Evolutionary conservation across 345 rosid species (phyloP), one percentile per base, ranked within the genome.

Genomic region (Populus ilicifolia): DNA sequence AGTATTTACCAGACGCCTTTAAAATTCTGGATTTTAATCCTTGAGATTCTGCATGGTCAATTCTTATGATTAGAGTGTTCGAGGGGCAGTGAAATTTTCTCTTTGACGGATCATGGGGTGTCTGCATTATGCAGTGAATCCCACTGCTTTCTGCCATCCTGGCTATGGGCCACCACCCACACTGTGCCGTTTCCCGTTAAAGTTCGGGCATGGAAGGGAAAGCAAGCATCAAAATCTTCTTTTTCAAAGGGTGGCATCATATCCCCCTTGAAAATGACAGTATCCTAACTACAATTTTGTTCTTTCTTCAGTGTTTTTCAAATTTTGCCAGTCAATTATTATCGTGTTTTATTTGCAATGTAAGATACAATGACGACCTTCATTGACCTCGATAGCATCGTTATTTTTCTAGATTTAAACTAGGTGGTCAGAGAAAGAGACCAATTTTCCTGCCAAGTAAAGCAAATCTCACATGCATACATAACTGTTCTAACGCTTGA

Each of bases 201-300:
- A 44, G 67, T 29, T 7, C 62, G 39, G 33, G 36, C 5, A 14
- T 48, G 67, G 39, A 48, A 48, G 44, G 29, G 16, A 63, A 5
- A 35, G 41, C 44, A 6, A 41, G 5, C 67, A 20, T 50, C 35
- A 39, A 13, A 36, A 0, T 17, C 21, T 2, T 67, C 35, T 67
- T 39, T 76, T 20, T 20, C 33, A 23, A 72, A 69, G 33, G 33
- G 48, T 25, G 70, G 16, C 52, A 25, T 65, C 6, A 43, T 59
- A 25, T 36, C 66, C 25, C 48, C 25, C 33, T 29, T 78, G 84
- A 82, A 82, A 78, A 74, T 43, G 81, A 78, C 81, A 30, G 21
- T 70, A 76, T 44, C 77, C 81, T 56, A 75, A 75, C 50, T 16
- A 6, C 17, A 17, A 8, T 21, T 67, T 16, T 18, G 2, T 68